These are phyloP conservation scores for Hypocreales sp. DNA, from an alignment of 2,329 filamentous ascomycete species.

Conservation along the genomic window DNA sequence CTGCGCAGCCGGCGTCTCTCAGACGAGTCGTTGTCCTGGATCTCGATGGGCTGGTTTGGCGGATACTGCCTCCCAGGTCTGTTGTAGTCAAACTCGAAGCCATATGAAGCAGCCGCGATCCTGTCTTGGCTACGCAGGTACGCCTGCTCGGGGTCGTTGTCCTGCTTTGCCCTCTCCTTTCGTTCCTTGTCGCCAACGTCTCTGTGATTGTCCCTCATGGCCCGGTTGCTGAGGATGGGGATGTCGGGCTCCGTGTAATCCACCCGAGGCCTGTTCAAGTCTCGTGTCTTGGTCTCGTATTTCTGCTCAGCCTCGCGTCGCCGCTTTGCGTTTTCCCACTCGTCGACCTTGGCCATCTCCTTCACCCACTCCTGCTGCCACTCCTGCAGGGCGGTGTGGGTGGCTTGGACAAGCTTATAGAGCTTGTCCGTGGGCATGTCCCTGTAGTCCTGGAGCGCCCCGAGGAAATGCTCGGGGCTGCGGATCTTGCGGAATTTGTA, in stretches of 20 bases:
- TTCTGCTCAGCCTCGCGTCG: constrained; percentile 32
- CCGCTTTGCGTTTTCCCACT: constrained; percentile 40
- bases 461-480: constrained; percentile 30
- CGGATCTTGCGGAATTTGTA: constrained; percentile 35
- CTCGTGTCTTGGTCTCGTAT: constrained; percentile 14
- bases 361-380: constrained; percentile 40
- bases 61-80: no score
- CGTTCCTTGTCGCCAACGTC: constrained; percentile 33
- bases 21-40: no score
- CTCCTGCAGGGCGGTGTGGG: constrained; percentile 28
- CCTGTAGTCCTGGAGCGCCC: constrained; percentile 33
- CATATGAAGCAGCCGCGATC: constrained; percentile 42
- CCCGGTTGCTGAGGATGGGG: constrained; percentile 22
- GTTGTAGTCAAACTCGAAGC: constrained; percentile 50
- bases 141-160: constrained; percentile 21
- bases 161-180: constrained; percentile 24
- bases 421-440: constrained; percentile 31
- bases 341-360: constrained; percentile 34
- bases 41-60: no score
- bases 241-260: constrained; percentile 36
- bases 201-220: no score
- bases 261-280: constrained; percentile 17
- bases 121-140: constrained; percentile 38
- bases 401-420: constrained; percentile 25
- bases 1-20: no score